phyloP scores from a whole-genome alignment of 495 filamentous ascomycete genomes.

The Rhypophila decipiens region DNA sequence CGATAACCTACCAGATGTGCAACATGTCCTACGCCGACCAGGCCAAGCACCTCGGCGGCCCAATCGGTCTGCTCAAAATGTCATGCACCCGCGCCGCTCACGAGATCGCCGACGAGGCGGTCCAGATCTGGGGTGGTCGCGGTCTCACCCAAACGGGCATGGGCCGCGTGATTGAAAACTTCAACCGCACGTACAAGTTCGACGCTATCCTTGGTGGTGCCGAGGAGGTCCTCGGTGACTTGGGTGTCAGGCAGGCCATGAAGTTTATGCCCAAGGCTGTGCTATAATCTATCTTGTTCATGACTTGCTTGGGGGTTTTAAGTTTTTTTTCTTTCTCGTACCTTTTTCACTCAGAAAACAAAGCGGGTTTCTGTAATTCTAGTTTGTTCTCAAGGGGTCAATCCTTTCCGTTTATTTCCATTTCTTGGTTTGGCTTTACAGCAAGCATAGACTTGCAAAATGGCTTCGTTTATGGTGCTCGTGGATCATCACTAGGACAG shows the following conservation, averaged over 20 bases:
- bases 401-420: too few species aligned
- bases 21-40: slow-evolving; percentile 77
- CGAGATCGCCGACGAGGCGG: slow-evolving; percentile 74
- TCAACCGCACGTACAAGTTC: slow-evolving; percentile 82
- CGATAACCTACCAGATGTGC: slow-evolving; percentile 79
- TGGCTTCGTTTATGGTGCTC: too few species aligned
- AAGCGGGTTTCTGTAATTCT: too few species aligned
- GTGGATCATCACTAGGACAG: too few species aligned
- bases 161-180: slow-evolving; percentile 74
- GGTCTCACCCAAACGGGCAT: slow-evolving; percentile 77
- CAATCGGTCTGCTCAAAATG: slow-evolving; percentile 79
- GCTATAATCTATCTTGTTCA: too few species aligned
- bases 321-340: too few species aligned
- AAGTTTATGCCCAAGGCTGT: slow-evolving; percentile 79
- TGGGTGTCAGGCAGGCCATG: slow-evolving; percentile 77
- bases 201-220: slow-evolving; percentile 81
- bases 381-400: too few species aligned
- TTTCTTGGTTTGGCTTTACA: too few species aligned
- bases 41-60: slow-evolving; percentile 66
- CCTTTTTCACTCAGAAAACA: too few species aligned
- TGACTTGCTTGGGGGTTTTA: too few species aligned
- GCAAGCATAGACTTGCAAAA: too few species aligned
- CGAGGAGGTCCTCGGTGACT: slow-evolving; percentile 76
- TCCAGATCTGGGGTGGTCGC: slow-evolving; percentile 82
- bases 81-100: slow-evolving; percentile 68